These are phyloP conservation scores for Citeromyces siamensis DNA, from an alignment of 1,139 yeast species.

Conservation along the genomic window DNA sequence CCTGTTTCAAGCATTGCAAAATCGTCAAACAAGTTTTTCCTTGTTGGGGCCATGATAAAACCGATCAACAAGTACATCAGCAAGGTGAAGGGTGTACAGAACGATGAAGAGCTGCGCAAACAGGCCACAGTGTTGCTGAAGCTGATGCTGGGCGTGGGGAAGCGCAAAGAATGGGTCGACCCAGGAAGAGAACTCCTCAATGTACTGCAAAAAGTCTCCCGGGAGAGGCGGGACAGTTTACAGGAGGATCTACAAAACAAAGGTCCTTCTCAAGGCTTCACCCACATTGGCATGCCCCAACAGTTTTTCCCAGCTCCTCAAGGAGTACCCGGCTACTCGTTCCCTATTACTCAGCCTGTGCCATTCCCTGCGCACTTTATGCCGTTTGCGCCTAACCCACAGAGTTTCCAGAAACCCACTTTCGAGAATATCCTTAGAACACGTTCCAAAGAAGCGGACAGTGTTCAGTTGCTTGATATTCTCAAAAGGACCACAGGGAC, in stretches of 20 bases:
- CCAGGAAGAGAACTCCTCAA: constrained; percentile 70
- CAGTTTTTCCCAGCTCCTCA: constrained; percentile 10
- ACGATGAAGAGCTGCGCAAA: constrained; percentile 40
- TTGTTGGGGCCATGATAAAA: constrained; percentile 47
- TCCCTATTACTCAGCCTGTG: background rate
- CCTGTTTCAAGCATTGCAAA: constrained; percentile 29
- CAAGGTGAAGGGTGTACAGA: constrained; percentile 36
- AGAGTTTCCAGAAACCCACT: constrained; percentile 29
- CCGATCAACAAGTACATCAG: constrained; percentile 48
- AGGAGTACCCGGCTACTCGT: constrained; percentile 6
- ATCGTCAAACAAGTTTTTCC: constrained; percentile 34
- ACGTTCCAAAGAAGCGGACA: constrained; percentile 26
- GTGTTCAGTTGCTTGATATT: constrained; percentile 40
- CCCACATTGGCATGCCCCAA: constrained; percentile 7
- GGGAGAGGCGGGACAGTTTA: constrained; percentile 15
- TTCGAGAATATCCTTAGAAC: constrained; percentile 19
- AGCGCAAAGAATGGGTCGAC: constrained; percentile 25
- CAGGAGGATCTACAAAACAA: constrained; percentile 7
- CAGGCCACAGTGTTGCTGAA: constrained; percentile 56
- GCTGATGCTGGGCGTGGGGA: constrained; percentile 42
- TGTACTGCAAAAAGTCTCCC: constrained; percentile 39
- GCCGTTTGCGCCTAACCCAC: constrained; percentile 27
- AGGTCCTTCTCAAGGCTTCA: constrained; percentile 7
- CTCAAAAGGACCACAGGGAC: too few species aligned
- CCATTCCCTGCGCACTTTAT: constrained; percentile 14